A percentile compares a stretch with the other conserved stretches of the same genome.
Evolutionary conservation across 164 flowering plant species (phyloP).

Genomic region (Dillenia suffruticosa): DNA sequence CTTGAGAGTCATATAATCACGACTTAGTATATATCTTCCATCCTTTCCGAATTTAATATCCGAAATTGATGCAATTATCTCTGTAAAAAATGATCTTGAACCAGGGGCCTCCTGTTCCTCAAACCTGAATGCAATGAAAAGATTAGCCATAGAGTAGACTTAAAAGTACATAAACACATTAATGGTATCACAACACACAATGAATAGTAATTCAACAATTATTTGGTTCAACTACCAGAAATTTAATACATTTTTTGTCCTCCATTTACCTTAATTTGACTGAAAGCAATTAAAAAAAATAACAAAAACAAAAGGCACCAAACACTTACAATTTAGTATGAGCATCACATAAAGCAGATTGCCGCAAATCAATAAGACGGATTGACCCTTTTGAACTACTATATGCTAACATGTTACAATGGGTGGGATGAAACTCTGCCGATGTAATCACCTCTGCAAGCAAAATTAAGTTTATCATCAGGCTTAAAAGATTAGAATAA

Average conservation of each 20-base stretch:
- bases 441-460: slow-evolving; percentile 96
- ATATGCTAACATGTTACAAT: slow-evolving; percentile 88
- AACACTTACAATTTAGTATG: slow-evolving; percentile 84
- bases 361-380: slow-evolving; percentile 95
- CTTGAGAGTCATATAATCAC: slow-evolving; percentile 98
- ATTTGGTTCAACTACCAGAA: too few relatives aligned
- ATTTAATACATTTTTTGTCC: too few relatives aligned
- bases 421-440: slow-evolving; percentile 95
- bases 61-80: slow-evolving; percentile 92
- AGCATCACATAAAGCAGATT: slow-evolving; percentile 90
- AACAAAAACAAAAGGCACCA: slow-evolving; percentile 1
- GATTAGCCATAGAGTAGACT: neutral
- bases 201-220: too few relatives aligned
- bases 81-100: slow-evolving; percentile 91
- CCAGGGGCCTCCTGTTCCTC: slow-evolving; percentile 93
- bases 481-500: too few relatives aligned
- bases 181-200: too few relatives aligned
- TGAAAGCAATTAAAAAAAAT: neutral
- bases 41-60: slow-evolving; percentile 87
- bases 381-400: slow-evolving; percentile 98
- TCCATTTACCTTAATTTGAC: too few relatives aligned
- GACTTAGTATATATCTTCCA: slow-evolving; percentile 88
- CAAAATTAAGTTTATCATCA: neutral
- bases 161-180: neutral
- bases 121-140: slow-evolving; percentile 46